These are phyloP conservation scores for Trametes hirsuta DNA, from an alignment of 1,284 basidiomycete species.

Conservation along the genomic window DNA sequence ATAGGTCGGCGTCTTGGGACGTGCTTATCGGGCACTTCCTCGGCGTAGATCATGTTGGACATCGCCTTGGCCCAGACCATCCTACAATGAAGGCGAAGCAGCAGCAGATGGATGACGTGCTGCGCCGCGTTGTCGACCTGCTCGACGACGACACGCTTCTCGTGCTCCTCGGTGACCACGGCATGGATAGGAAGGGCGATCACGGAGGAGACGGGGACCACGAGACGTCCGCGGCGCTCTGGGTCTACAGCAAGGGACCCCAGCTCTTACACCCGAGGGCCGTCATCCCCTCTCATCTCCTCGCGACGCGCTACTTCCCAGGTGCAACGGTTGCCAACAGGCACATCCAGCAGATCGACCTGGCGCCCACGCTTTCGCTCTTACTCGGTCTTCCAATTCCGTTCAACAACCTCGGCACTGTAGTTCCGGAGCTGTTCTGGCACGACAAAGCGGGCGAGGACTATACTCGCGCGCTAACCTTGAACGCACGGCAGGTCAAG, in stretches of 20 bases:
- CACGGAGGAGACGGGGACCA: constrained; percentile 91
- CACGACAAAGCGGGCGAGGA: constrained; percentile 31
- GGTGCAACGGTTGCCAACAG: constrained; percentile 59
- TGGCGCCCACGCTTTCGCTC: constrained; percentile 90
- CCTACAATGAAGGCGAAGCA: constrained; percentile 87
- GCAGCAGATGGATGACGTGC: constrained; percentile 84
- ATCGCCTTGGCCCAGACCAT: constrained; percentile 90
- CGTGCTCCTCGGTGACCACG: constrained; percentile 94
- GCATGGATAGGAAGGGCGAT: constrained; percentile 95
- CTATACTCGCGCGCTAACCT: constrained; percentile 59
- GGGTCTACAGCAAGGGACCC: constrained; percentile 85
- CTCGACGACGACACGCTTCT: constrained; percentile 86
- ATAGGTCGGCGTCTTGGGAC: constrained; percentile 67
- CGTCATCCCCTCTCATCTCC: constrained; percentile 49
- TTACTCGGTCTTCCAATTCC: constrained; percentile 93
- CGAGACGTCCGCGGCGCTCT: constrained; percentile 87
- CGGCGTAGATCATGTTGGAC: constrained; percentile 98
- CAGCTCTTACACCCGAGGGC: constrained; percentile 41
- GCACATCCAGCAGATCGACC: constrained; percentile 90
- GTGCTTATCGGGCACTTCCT: constrained; percentile 93
- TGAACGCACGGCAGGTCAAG: constrained; percentile 82
- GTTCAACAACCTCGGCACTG: constrained; percentile 90
- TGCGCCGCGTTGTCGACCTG: constrained; percentile 68
- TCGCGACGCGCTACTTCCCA: constrained; percentile 66
- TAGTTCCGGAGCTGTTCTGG: constrained; percentile 90